Base-by-base conservation (phyloP, 129 eudicot species). In the Saussurea involucrata region DNA sequence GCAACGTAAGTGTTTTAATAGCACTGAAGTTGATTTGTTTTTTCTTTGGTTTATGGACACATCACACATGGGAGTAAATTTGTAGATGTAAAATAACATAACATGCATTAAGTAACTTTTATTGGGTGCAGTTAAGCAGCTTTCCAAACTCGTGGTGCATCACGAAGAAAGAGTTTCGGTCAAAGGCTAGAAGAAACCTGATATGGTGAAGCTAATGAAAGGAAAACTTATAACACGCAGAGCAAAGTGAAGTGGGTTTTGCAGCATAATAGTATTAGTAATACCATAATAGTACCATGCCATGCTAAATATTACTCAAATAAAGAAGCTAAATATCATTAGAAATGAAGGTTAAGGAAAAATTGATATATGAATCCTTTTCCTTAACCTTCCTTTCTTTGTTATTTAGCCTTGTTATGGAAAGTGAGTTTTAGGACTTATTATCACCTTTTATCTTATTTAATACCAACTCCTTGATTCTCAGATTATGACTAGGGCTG, bases 71-170 rank as follows among this genome's bases (percentile, higher is more conserved):
- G 44, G 49, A 8, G 44, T 27, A 27, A n/a, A 37, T 18, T 18
- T 40, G 2, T 8, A 25, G 21, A 24, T 22, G 27, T n/a, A n/a
- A n/a, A n/a, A n/a, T n/a, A n/a, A n/a, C n/a, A n/a, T n/a, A n/a
- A 37, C 36, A 49, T 8, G 3, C 27, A 6, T 29, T n/a, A n/a
- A n/a, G n/a, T n/a, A n/a, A 4, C 21, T 42, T 63, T 55, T 42
- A 74, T 37, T 42, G 44, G 49, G 76, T 83, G 74, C 90, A 93
- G 97, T 71, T 91, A 87, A 91, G 98, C 92, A 95, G 89, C 31
- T 95, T 95, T 68, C 92, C 88, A n/a, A 72, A 78, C 76, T 83
- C 97, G 12, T 95, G 98, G 97, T 91, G 97, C 85, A 72, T 84
- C 83, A 87, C 94, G 4, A 91, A 74, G 74, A 89, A 92, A 83